Evolutionary conservation across 1,284 basidiomycete species (phyloP).

Genomic region (Cryptococcus sp.): DNA sequence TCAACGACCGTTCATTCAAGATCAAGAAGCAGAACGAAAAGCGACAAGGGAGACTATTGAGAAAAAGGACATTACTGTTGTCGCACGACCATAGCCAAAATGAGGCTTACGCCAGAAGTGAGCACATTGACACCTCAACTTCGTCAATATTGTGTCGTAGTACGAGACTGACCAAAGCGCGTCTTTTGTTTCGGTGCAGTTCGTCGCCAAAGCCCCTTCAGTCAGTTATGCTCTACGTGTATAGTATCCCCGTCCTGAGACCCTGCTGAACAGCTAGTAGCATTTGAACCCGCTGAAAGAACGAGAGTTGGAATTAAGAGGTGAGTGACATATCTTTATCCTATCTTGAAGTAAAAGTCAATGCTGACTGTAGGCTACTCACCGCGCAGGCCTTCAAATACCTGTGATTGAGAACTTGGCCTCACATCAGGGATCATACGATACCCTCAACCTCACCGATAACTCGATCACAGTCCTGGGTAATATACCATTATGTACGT

Average conservation of each 20-base stretch:
- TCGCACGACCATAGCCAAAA: conserved; percentile 13
- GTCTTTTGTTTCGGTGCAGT: conserved; percentile 29
- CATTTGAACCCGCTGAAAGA: conserved; percentile 89
- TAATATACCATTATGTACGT: conserved; percentile 76
- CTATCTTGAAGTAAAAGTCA: not conserved
- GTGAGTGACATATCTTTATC: conserved; percentile 56
- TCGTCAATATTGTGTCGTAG: conserved; percentile 1
- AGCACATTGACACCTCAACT: conserved; percentile 16
- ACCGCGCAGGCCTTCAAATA: conserved; percentile 81
- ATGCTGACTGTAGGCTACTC: not conserved
- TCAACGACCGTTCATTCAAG: not conserved
- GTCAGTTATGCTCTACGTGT: conserved; percentile 30
- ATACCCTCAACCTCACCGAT: conserved; percentile 86
- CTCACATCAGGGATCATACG: conserved; percentile 77
- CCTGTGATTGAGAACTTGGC: conserved; percentile 98
- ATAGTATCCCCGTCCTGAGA: not conserved
- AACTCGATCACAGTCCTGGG: conserved; percentile 88
- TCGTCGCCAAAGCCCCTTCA: conserved; percentile 49
- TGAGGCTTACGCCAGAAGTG: conserved; percentile 55
- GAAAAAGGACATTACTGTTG: too few relatives aligned
- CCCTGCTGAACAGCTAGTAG: conserved; percentile 32
- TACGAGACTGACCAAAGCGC: not conserved
- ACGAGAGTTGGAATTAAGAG: conserved; percentile 90
- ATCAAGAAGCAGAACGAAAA: too few relatives aligned
- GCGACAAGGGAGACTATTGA: too few relatives aligned